phyloP scores from a whole-genome alignment of 139 green algal species.

The Chlorella sp. region DNA sequence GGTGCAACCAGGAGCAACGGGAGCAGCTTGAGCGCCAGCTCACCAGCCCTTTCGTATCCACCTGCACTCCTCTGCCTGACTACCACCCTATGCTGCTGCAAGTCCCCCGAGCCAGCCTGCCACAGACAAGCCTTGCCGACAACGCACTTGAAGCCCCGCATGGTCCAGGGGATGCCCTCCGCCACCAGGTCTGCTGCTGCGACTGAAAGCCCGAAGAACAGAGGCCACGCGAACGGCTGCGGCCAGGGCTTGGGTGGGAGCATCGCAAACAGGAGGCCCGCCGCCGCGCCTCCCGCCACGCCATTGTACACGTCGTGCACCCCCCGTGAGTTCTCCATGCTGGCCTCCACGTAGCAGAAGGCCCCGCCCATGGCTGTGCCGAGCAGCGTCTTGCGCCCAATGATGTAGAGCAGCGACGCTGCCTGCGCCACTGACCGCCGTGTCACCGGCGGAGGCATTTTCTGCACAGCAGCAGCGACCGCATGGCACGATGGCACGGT shows the following conservation, averaged over 20 bases:
- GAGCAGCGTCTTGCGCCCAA: conserved; percentile 20
- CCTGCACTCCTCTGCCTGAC: no score
- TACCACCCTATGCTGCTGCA: no score
- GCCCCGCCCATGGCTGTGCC: conserved; percentile 21
- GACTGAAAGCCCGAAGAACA: conserved; percentile 16
- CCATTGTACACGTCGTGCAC: conserved; percentile 33
- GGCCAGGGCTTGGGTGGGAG: conserved; percentile 25
- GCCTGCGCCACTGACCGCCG: conserved; percentile 24
- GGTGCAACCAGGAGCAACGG: background rate
- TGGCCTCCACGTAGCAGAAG: conserved; percentile 31
- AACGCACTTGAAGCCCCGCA: conserved; percentile 24
- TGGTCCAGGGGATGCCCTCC: conserved; percentile 23
- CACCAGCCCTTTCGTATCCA: no score
- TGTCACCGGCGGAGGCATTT: conserved; percentile 22
- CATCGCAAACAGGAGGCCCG: conserved; percentile 21
- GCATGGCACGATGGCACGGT: no score
- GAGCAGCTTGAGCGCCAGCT: background rate
- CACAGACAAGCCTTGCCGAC: no score
- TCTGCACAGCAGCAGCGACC: conserved; percentile 6
- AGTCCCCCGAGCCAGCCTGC: no score
- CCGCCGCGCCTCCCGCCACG: conserved; percentile 22
- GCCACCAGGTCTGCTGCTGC: conserved; percentile 19
- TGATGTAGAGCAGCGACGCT: conserved; percentile 11
- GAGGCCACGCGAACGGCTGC: conserved; percentile 36
- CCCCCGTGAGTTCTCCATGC: conserved; percentile 16